Conservation (phyloP, 305 asterid genomes). For the Fraxinus nigra region DNA sequence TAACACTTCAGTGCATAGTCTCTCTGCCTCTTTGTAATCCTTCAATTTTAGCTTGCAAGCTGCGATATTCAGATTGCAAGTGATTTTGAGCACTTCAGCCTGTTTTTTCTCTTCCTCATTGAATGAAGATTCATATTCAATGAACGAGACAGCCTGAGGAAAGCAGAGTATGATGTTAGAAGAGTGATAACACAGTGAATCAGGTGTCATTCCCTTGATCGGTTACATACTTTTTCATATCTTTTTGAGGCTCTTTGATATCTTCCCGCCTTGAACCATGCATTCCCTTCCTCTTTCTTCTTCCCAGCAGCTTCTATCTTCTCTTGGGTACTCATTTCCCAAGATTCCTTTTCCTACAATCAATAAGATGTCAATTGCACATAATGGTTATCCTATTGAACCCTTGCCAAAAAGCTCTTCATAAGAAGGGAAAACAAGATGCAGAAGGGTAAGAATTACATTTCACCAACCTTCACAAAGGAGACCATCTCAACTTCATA, state of each 20-base stretch:
- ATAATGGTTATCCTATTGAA: not conserved
- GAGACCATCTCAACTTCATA: slow-evolving; percentile 85
- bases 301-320: slow-evolving; percentile 75
- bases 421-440: not conserved
- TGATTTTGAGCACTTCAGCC: slow-evolving; percentile 48
- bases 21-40: slow-evolving; percentile 61
- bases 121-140: slow-evolving; percentile 62
- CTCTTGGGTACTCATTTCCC: slow-evolving; percentile 81
- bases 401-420: not conserved
- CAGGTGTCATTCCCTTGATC: not conserved
- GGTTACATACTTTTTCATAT: slow-evolving; percentile 67
- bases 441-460: not conserved
- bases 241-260: slow-evolving; percentile 69
- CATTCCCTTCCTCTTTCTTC: slow-evolving; percentile 87
- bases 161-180: not conserved
- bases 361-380: not conserved
- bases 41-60: slow-evolving; percentile 75
- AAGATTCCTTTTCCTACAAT: slow-evolving; percentile 83
- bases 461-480: slow-evolving; percentile 62
- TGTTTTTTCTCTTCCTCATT: slow-evolving; percentile 71
- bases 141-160: slow-evolving; percentile 55
- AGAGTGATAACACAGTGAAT: not conserved
- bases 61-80: slow-evolving; percentile 62
- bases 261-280: slow-evolving; percentile 71
- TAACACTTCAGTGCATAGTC: slow-evolving; percentile 66